Conservation (phyloP, 306 rosid species). For the Ormosia semicastrata region DNA sequence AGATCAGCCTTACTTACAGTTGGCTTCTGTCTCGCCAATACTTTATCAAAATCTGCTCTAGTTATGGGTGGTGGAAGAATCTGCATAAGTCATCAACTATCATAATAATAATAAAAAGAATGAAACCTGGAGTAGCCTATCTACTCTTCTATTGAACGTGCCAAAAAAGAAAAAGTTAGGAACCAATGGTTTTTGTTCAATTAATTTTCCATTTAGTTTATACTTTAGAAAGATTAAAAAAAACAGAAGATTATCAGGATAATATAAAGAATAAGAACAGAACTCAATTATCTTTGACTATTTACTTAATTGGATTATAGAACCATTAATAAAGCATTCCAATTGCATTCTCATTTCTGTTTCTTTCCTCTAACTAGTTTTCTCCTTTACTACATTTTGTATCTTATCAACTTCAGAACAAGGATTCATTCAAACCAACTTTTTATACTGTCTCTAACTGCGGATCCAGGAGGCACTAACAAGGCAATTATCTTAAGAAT, state of each 20-base stretch:
- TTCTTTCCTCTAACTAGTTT: background rate
- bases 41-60: conserved; percentile 72
- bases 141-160: background rate
- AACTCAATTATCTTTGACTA: background rate
- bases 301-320: background rate
- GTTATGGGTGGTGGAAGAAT: conserved; percentile 77
- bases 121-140: background rate
- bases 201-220: background rate
- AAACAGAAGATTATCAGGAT: background rate
- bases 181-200: background rate
- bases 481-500: background rate
- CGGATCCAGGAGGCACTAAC: background rate
- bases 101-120: background rate
- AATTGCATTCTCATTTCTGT: background rate
- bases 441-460: background rate
- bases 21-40: conserved; percentile 67
- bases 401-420: background rate
- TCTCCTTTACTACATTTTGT: background rate
- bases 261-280: background rate
- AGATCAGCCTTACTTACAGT: conserved; percentile 79
- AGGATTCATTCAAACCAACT: background rate
- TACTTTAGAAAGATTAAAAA: background rate
- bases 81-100: conserved; percentile 32
- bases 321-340: background rate
- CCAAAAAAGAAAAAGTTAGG: background rate